Conservation (phyloP, 768 basidiomycete species). For the Russula dissimulans region DNA sequence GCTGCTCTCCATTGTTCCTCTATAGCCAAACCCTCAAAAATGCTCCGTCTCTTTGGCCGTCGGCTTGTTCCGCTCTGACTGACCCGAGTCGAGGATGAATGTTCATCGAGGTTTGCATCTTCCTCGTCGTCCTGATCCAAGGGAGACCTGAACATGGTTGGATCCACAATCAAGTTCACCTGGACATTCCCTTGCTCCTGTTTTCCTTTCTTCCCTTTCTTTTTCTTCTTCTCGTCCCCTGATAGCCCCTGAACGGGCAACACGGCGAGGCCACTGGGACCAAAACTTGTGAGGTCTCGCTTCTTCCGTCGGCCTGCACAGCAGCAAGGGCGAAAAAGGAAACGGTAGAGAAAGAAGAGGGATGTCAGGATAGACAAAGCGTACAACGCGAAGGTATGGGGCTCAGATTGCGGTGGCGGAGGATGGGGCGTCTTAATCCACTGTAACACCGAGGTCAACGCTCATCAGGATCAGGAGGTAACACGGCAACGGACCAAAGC, state of each 20-base stretch:
- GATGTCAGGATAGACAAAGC: constrained; percentile 45
- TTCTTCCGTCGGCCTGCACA: constrained; percentile 31
- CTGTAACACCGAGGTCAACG: constrained; percentile 26
- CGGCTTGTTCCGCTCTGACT: constrained; percentile 29
- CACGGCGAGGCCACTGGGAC: constrained; percentile 43
- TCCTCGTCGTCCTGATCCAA: constrained; percentile 26
- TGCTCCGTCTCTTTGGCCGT: constrained; percentile 35
- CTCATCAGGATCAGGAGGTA: not conserved
- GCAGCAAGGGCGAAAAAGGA: constrained; percentile 52
- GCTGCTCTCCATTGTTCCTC: constrained; percentile 56
- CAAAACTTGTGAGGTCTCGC: constrained; percentile 18
- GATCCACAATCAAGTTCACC: constrained; percentile 67
- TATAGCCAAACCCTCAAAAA: constrained; percentile 53
- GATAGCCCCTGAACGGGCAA: constrained; percentile 51
- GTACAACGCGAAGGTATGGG: constrained; percentile 50
- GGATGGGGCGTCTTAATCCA: constrained; percentile 43
- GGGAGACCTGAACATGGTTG: constrained; percentile 41
- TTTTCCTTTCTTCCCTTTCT: constrained; percentile 29
- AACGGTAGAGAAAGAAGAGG: constrained; percentile 43
- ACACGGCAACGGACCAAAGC: constrained; percentile 38
- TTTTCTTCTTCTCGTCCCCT: constrained; percentile 35
- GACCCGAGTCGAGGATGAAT: constrained; percentile 20
- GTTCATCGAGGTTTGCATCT: constrained; percentile 30
- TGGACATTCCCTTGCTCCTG: constrained; percentile 43
- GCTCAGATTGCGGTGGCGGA: constrained; percentile 47